Conservation (phyloP, 805 yeast species). For the Yamadazyma nakazawae region DNA sequence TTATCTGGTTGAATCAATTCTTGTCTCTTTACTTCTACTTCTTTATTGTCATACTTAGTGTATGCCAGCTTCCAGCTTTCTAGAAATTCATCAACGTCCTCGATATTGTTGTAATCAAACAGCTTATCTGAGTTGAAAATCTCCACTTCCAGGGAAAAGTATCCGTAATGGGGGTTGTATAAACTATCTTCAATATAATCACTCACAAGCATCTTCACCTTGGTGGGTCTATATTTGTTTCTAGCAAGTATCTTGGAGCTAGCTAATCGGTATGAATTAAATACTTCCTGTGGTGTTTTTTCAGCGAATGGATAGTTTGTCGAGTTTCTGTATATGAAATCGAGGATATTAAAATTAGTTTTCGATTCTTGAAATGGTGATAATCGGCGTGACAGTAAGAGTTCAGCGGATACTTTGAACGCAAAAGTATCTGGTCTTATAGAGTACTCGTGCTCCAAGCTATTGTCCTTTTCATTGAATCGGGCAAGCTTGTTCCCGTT, state of each 20-base stretch:
- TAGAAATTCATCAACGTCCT: conserved; percentile 68
- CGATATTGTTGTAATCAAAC: conserved; percentile 55
- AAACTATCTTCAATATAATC: conserved; percentile 85
- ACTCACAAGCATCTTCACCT: conserved; percentile 66
- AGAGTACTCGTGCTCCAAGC: conserved; percentile 40
- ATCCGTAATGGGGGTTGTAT: conserved; percentile 80
- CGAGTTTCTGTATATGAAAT: conserved; percentile 35
- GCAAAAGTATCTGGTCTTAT: conserved; percentile 45
- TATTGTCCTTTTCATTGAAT: conserved; percentile 12
- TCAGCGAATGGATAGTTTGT: conserved; percentile 41
- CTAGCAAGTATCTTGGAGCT: conserved; percentile 31
- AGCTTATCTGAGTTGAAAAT: conserved; percentile 68
- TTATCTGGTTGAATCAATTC: conserved; percentile 13
- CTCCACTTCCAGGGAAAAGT: conserved; percentile 74
- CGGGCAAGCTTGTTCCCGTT: conserved; percentile 11
- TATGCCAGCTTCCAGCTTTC: conserved; percentile 64
- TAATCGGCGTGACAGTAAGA: conserved; percentile 2
- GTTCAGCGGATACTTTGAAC: conserved; percentile 31
- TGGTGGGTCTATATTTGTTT: conserved; percentile 49
- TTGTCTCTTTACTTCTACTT: conserved; percentile 10
- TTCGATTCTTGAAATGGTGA: conserved; percentile 13
- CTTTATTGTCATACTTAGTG: conserved; percentile 42
- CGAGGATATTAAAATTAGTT: conserved; percentile 25
- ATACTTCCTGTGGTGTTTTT: conserved; percentile 38
- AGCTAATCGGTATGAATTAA: conserved; percentile 32